Conservation (phyloP, 1,284 basidiomycete species). For the Tetrapyrgos nigripes region DNA sequence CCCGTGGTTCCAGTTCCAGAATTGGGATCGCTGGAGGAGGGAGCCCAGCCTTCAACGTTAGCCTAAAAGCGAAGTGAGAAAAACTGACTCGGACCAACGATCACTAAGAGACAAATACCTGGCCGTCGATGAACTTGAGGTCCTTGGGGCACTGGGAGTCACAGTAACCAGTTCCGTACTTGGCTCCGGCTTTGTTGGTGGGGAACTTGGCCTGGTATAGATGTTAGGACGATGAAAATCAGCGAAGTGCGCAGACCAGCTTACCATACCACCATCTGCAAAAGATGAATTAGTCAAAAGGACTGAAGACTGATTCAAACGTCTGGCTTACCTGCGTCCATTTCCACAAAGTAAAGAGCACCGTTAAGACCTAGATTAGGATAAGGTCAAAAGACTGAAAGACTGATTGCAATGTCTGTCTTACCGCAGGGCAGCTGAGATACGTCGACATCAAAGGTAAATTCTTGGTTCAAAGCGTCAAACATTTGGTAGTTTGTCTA, state of each 20-base stretch:
- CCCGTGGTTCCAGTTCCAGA: constrained; percentile 42
- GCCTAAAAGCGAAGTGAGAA: constrained; percentile 38
- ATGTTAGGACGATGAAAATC: background rate
- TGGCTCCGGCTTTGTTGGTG: constrained; percentile 58
- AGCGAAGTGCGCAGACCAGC: background rate
- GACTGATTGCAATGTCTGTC: no score
- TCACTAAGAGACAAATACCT: constrained; percentile 34
- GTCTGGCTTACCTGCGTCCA: no score
- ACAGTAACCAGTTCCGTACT: constrained; percentile 61
- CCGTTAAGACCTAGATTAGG: constrained; percentile 65
- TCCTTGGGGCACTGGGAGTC: constrained; percentile 60
- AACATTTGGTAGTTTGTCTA: constrained; percentile 36
- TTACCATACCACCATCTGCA: constrained; percentile 50
- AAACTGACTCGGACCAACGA: background rate
- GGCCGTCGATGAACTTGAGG: constrained; percentile 60
- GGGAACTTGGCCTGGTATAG: constrained; percentile 38
- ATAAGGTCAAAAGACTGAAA: no score
- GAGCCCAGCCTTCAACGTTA: constrained; percentile 47
- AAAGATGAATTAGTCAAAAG: no score
- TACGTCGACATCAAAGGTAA: constrained; percentile 64
- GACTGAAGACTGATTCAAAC: no score
- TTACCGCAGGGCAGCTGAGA: constrained; percentile 60
- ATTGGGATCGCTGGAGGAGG: constrained; percentile 22
- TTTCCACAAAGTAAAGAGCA: constrained; percentile 54
- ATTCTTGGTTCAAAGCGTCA: constrained; percentile 60